Evolutionary conservation across 2,329 filamentous ascomycete species (phyloP).

Genomic region (Aspergillus piperis): DNA sequence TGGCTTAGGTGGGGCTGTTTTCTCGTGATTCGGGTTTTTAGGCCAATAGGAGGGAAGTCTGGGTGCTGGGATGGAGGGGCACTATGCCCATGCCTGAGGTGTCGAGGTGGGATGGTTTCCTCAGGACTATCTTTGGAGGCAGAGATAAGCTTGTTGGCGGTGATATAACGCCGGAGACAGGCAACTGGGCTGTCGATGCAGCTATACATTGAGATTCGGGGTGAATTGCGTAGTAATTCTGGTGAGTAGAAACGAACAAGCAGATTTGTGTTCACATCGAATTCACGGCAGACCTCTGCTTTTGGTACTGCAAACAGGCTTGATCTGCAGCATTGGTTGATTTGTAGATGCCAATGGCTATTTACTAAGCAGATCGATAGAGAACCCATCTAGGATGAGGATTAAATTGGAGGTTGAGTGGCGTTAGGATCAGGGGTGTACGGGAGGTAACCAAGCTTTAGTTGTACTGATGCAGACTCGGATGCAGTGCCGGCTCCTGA

Average conservation of each 20-base stretch:
- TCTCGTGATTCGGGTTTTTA: slow-evolving; percentile 11
- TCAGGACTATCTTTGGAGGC: not conserved
- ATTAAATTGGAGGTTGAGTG: not conserved
- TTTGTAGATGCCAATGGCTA: not conserved
- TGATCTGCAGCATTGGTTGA: not conserved
- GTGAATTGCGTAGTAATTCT: not conserved
- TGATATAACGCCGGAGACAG: no score
- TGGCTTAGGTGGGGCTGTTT: slow-evolving; percentile 5
- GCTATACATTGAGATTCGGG: not conserved
- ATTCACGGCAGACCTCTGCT: not conserved
- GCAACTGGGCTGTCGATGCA: not conserved
- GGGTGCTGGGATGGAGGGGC: not conserved
- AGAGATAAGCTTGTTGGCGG: not conserved
- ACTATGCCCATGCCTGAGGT: not conserved
- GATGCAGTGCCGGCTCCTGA: not conserved
- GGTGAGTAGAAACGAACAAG: not conserved
- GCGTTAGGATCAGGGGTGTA: not conserved
- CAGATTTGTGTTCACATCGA: not conserved
- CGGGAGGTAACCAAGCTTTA: not conserved
- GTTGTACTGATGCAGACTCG: not conserved
- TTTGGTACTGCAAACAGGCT: not conserved
- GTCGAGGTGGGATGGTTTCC: not conserved
- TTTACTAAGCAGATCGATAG: not conserved
- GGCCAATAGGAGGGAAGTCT: not conserved
- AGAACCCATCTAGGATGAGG: not conserved